These are phyloP conservation scores for Cryphonectria radicalis DNA, from an alignment of 2,329 filamentous ascomycete genomes.

Conservation along the genomic window DNA sequence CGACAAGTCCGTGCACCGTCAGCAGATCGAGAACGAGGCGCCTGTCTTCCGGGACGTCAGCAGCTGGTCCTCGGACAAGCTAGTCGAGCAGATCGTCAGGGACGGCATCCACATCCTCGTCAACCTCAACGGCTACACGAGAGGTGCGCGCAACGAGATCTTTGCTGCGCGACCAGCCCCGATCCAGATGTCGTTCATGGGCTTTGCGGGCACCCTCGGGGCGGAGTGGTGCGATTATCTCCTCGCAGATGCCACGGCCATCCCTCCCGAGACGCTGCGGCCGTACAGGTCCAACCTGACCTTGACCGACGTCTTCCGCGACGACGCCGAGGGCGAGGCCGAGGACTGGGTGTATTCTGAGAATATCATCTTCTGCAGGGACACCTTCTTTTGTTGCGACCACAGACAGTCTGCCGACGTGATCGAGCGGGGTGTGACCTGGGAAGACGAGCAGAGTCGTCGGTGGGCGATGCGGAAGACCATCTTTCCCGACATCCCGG, in stretches of 20 bases:
- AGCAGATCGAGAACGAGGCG: constrained; percentile 90
- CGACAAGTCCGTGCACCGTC: constrained; percentile 85
- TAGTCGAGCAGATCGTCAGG: constrained; percentile 83
- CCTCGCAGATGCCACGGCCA: constrained; percentile 84
- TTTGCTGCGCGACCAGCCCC: constrained; percentile 94
- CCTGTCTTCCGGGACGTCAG: constrained; percentile 91
- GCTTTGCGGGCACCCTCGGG: constrained; percentile 92
- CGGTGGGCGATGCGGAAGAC: constrained; percentile 94
- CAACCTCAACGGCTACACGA: constrained; percentile 97
- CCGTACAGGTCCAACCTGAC: constrained; percentile 77
- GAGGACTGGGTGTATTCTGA: constrained; percentile 95
- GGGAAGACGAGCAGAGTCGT: constrained; percentile 80
- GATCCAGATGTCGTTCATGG: constrained; percentile 99
- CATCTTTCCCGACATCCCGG: constrained; percentile 79
- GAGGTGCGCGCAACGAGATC: constrained; percentile 95
- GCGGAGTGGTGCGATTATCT: constrained; percentile 99
- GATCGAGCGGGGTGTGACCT: constrained; percentile 68
- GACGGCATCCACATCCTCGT: constrained; percentile 94
- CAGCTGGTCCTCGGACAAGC: constrained; percentile 79
- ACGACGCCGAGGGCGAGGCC: constrained; percentile 69
- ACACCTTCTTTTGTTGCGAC: constrained; percentile 98
- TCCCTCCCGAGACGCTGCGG: constrained; percentile 80
- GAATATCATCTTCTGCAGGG: constrained; percentile 91
- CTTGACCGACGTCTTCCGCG: constrained; percentile 69
- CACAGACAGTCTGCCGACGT: constrained; percentile 88